Evolutionary conservation across 1,284 basidiomycete species (phyloP), one percentile per base, ranked within the genome.

Genomic region (Rhodotorula sp.): DNA sequence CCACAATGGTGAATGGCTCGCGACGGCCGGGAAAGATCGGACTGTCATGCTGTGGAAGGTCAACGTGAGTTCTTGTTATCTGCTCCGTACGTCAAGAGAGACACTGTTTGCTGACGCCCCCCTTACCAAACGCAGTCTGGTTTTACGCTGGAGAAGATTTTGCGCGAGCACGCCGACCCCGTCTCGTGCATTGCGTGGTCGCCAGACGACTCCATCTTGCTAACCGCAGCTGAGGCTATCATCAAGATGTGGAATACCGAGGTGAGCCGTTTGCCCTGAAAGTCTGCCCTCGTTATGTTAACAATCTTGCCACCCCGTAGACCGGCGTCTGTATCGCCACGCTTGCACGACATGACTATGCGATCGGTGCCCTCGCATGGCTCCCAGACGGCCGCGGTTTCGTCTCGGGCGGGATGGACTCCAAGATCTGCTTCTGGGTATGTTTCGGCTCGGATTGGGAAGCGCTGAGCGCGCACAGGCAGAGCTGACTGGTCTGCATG

Each of bases 101-200:
- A 10, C 2, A 12, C 2, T 6, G 16, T 31, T 31, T 8, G 26
- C n/a, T 12, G 3, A 10, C 20, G 7, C 3, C 5, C 21, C 61
- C 82, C 83, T 78, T 34, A 81, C 3, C 3, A 12, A n/a, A 43
- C 39, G 39, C 52, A 85, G 78, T 83, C 87, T 68, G 87, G 88
- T 65, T 91, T 89, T 84, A 83, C 83, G 47, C 82, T 85, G 43
- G 85, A 88, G 74, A 84, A 85, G 71, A 85, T 87, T 57, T 81
- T 93, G 62, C 82, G 85, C 58, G 91, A 92, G n/a, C 92, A 96
- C 80, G 84, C 86, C 48, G 89, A 89, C 78, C 80, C 88, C 3
- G 89, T 97, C 8, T 89, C 89, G 66, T 90, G 89, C 75, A 83
- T 97, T 66, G 88, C 92, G 2, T 97, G 94, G 93, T 95, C 93